Evolutionary conservation across 495 filamentous ascomycete species (phyloP), one percentile per base, ranked within the genome.

Genomic region (Amphirosellinia nigrospora): DNA sequence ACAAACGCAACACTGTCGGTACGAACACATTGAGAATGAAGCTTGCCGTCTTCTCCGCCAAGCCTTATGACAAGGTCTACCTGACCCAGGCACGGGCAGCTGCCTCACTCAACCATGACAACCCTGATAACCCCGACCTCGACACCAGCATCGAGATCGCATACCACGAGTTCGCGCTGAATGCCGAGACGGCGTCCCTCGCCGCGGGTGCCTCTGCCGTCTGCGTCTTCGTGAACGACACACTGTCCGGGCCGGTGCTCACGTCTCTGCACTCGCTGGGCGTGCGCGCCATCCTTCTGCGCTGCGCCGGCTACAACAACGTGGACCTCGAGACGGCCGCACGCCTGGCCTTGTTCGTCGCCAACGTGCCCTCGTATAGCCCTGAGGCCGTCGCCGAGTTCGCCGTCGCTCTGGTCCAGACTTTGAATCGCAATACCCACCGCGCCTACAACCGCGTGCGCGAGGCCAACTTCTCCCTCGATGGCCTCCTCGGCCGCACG

Each of bases 351-450:
- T 74, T 92, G 74, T 87, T 89, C 75, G 89, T 92, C 60, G 89
- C 88, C 68, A 87, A 87, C 65, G 90, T 93, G 26, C 89, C 89
- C 0, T 82, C 89, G 1, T 92, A 93, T 77, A 89, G 87, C 4
- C 90, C 90, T 68, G 90, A 92, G 72, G 88, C 90, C 4, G 90
- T 93, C 4, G 90, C 90, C 71, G 90, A 92, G 80, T 92, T 91
- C 74, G 86, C 90, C 23, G 82, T 91, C 19, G 87, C 89, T 10
- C 83, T 92, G 73, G 81, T 91, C 46, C 89, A 89, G 78, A 91
- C 90, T 0, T 82, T 92, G 32, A 91, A 92, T 73, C 89, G 90
- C 23, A 88, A 90, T 70, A 90, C 88, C 19, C 91, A 92, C 75
- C 88, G 90, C 28, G 87, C 90, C 7, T 93, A 89, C 78, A 91